Conservation (phyloP, 768 basidiomycete genomes). For the Clitopilus passeckerianus region DNA sequence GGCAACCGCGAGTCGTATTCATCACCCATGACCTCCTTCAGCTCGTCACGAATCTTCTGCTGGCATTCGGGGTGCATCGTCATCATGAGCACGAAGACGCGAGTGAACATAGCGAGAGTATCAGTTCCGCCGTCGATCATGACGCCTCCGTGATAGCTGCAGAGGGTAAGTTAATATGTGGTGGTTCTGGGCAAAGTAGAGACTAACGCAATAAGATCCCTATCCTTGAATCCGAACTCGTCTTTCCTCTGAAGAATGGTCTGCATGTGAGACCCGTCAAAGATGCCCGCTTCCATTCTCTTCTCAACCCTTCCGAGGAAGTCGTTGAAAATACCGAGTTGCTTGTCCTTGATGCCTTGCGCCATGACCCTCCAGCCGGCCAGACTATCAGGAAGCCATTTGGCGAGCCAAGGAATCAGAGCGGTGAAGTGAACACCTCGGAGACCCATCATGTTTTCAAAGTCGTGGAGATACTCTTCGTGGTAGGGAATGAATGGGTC, state of each 20-base stretch:
- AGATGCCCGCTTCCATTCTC: not conserved
- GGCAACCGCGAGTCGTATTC: not conserved
- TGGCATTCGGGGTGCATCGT: not conserved
- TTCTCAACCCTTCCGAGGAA: not conserved
- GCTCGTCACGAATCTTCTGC: not conserved
- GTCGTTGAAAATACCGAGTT: not conserved
- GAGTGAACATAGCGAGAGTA: not conserved
- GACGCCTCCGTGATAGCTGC: not conserved
- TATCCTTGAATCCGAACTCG: not conserved
- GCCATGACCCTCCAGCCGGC: not conserved
- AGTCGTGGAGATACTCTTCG: not conserved
- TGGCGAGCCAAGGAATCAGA: not conserved
- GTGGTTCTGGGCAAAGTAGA: not conserved
- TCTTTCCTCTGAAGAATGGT: not conserved
- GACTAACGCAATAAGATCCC: not conserved
- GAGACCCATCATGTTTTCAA: not conserved
- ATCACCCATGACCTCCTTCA: not conserved
- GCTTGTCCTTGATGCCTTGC: not conserved
- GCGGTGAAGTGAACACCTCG: not conserved
- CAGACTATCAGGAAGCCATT: not conserved
- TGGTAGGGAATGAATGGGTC: not conserved
- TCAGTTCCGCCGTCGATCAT: not conserved
- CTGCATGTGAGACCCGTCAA: not conserved
- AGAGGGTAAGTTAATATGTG: not conserved
- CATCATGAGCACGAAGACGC: not conserved